These are phyloP conservation scores for Durotheca rogersii DNA, from an alignment of 495 filamentous ascomycete species.

Conservation along the genomic window DNA sequence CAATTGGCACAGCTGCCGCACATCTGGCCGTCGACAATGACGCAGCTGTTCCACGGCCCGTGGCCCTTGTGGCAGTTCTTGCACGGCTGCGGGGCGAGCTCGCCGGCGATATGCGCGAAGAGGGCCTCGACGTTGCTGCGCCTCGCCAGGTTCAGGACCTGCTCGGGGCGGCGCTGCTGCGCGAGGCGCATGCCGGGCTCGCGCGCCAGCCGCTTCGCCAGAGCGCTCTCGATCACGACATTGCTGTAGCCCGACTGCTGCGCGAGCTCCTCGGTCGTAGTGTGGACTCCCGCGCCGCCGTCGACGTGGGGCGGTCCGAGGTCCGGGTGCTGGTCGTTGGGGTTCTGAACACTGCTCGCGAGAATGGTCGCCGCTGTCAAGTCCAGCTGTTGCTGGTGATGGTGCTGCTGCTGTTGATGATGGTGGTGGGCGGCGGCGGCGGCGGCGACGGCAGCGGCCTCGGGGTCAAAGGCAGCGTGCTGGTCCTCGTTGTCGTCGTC, in stretches of 20 bases:
- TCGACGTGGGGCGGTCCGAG: conserved; percentile 29
- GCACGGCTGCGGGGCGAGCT: conserved; percentile 44
- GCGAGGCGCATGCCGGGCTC: conserved; percentile 48
- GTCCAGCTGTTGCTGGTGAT: conserved; percentile 35
- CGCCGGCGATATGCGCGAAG: conserved; percentile 52
- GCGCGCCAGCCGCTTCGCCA: conserved; percentile 47
- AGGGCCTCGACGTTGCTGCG: conserved; percentile 53
- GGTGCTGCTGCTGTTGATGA: conserved; percentile 30
- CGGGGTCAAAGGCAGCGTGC: conserved; percentile 31
- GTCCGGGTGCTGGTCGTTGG: conserved; percentile 33
- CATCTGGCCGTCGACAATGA: conserved; percentile 53
- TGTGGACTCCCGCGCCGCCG: conserved; percentile 29
- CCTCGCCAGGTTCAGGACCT: conserved; percentile 45
- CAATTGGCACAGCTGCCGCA: conserved; percentile 55
- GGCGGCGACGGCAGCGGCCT: conserved; percentile 40
- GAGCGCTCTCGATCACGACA: conserved; percentile 48
- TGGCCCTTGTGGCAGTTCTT: conserved; percentile 57
- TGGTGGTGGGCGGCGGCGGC: conserved; percentile 39
- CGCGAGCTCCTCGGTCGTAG: conserved; percentile 46
- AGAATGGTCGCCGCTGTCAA: conserved; percentile 35
- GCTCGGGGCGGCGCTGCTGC: conserved; percentile 47
- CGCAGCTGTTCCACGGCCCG: conserved; percentile 49
- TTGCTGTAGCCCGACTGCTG: conserved; percentile 42
- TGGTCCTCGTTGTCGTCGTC: conserved; percentile 20
- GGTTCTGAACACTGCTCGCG: conserved; percentile 30